Evolutionary conservation across 495 filamentous ascomycete species (phyloP).

Genomic region (Xylaria bambusicola): DNA sequence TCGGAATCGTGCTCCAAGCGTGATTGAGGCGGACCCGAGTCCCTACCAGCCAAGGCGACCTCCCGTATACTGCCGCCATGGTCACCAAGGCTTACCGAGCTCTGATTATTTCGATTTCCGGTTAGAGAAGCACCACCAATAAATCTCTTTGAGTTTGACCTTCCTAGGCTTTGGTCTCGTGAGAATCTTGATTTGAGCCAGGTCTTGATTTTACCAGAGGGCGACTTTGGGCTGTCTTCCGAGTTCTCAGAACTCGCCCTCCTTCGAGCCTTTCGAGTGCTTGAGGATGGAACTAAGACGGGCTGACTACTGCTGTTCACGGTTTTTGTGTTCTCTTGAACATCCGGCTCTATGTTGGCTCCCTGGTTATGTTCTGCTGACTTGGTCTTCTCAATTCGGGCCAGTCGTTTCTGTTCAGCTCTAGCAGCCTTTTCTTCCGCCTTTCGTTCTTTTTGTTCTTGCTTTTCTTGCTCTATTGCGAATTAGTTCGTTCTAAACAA

Average conservation of each 20-base stretch:
- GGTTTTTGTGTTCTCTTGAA: slow-evolving; percentile 4
- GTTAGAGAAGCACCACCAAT: slow-evolving; percentile 49
- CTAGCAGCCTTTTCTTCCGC: slow-evolving; percentile 50
- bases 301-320: slow-evolving; percentile 20
- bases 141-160: slow-evolving; percentile 43
- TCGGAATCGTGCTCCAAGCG: slow-evolving; percentile 4
- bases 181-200: slow-evolving; percentile 63
- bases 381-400: slow-evolving; percentile 47
- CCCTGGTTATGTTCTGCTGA: slow-evolving; percentile 19
- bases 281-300: slow-evolving; percentile 19
- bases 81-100: slow-evolving; percentile 35
- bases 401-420: slow-evolving; percentile 50
- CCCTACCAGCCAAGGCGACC: slow-evolving; percentile 52
- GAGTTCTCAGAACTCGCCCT: slow-evolving; percentile 5
- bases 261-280: slow-evolving; percentile 23
- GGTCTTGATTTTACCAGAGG: slow-evolving; percentile 52
- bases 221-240: slow-evolving; percentile 21
- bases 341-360: neutral
- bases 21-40: neutral
- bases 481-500: slow-evolving; percentile 23
- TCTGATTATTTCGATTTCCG: slow-evolving; percentile 34
- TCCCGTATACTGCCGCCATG: slow-evolving; percentile 47
- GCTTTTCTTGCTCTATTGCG: slow-evolving; percentile 50
- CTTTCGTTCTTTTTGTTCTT: slow-evolving; percentile 47
- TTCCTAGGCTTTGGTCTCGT: slow-evolving; percentile 36